phyloP scores from a whole-genome alignment of 1,284 basidiomycete species.

The Moesziomyces sp. region DNA sequence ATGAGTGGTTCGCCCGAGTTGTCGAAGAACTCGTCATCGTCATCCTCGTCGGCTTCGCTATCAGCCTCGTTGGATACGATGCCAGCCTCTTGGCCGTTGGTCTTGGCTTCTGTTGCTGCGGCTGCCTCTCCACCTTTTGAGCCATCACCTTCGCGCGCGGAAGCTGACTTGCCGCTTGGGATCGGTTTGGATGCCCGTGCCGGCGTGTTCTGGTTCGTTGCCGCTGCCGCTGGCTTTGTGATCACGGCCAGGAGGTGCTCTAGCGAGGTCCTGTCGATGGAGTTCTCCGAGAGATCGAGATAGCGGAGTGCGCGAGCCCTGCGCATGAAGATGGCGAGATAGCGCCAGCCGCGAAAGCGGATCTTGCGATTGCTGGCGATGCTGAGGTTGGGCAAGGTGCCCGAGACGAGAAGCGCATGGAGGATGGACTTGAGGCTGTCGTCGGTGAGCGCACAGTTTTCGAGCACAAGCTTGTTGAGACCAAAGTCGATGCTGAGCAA shows the following conservation, averaged over 20 bases:
- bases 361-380: conserved; percentile 87
- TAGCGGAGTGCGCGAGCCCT: conserved; percentile 82
- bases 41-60: conserved; percentile 12
- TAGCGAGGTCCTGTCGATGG: conserved; percentile 77
- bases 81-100: not conserved
- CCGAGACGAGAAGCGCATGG: conserved; percentile 87
- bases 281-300: conserved; percentile 88
- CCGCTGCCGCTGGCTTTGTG: conserved; percentile 31
- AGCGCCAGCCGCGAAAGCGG: conserved; percentile 80
- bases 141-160: not conserved
- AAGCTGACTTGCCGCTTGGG: conserved; percentile 2
- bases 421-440: conserved; percentile 85
- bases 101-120: not conserved
- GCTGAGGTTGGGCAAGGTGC: conserved; percentile 82
- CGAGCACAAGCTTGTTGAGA: conserved; percentile 60
- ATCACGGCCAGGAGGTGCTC: conserved; percentile 81
- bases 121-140: conserved; percentile 1
- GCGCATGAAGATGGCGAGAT: conserved; percentile 81
- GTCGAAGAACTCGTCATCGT: conserved; percentile 52
- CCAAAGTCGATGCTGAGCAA: conserved; percentile 64
- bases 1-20: conserved; percentile 62
- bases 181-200: conserved; percentile 10
- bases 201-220: conserved; percentile 10
- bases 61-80: not conserved
- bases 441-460: conserved; percentile 62